These are phyloP conservation scores for Zanthoxylum bungeanum DNA, from an alignment of 345 rosid genomes.

Conservation along the genomic window DNA sequence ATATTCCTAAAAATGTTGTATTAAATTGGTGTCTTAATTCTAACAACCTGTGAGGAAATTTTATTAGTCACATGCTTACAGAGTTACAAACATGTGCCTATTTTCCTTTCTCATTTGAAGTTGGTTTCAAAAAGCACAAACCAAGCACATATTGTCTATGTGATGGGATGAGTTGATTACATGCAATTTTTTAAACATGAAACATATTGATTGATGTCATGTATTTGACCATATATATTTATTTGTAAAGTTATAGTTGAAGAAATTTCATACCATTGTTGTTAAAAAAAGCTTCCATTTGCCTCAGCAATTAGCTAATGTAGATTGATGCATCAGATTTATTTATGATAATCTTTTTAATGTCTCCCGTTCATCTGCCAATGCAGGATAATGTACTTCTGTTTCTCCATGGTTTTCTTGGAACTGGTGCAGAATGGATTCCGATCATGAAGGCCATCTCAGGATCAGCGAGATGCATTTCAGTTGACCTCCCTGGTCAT, in stretches of 20 bases:
- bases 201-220: not conserved
- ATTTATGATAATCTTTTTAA: not conserved
- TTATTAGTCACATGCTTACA: not conserved
- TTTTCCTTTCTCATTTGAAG: not conserved
- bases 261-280: not conserved
- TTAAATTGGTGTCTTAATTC: not conserved
- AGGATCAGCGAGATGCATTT: slow-evolving; percentile 73
- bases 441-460: slow-evolving; percentile 76
- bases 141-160: not conserved
- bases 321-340: not conserved
- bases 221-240: not conserved
- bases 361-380: not conserved
- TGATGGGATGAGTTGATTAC: not conserved
- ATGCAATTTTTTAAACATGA: not conserved
- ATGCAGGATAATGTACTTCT: slow-evolving; percentile 55
- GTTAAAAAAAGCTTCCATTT: slow-evolving; percentile 5
- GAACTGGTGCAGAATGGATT: slow-evolving; percentile 89
- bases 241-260: not conserved
- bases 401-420: slow-evolving; percentile 92
- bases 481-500: slow-evolving; percentile 90
- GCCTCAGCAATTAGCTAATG: slow-evolving; percentile 2
- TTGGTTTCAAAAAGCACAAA: not conserved
- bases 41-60: not conserved
- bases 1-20: not conserved
- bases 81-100: not conserved